These are phyloP conservation scores for Diaporthe caulivora DNA, from an alignment of 2,329 filamentous ascomycete species.

Conservation along the genomic window DNA sequence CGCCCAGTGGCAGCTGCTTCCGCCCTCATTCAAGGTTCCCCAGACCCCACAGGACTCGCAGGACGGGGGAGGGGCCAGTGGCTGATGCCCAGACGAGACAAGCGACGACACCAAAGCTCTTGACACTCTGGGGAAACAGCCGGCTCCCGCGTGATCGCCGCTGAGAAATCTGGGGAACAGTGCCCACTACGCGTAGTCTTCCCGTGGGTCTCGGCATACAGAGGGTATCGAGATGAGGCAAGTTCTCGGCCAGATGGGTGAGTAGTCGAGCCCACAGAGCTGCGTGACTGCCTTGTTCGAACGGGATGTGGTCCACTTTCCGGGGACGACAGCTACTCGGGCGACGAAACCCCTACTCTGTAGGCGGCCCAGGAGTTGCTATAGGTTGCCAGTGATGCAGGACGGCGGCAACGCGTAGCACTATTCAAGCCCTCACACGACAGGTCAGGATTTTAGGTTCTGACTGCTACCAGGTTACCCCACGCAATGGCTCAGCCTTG, in stretches of 20 bases:
- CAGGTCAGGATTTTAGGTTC: constrained; percentile 17
- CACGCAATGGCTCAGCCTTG: constrained; percentile 9
- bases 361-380: constrained; percentile 5
- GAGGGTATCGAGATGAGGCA: neutral
- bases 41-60: constrained; percentile 13
- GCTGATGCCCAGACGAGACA: constrained; percentile 21
- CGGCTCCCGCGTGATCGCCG: constrained; percentile 23
- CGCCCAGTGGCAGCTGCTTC: neutral
- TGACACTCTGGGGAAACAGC: neutral
- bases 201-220: neutral
- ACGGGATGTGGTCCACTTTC: constrained; percentile 25
- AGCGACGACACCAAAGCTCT: constrained; percentile 18
- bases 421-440: neutral
- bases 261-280: neutral
- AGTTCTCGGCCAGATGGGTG: neutral
- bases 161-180: neutral
- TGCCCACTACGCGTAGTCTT: constrained; percentile 19
- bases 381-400: constrained; percentile 17
- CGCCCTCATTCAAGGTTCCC: constrained; percentile 8
- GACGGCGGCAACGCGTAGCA: constrained; percentile 1
- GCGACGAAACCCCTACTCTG: constrained; percentile 1
- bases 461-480: constrained; percentile 27
- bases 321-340: neutral
- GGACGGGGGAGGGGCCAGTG: neutral
- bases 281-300: neutral